A percentile compares a stretch with the other conserved stretches of the same genome.
Evolutionary conservation across 2,329 filamentous ascomycete genomes (phyloP).

Genomic region (Aspergillus aculeatus): DNA sequence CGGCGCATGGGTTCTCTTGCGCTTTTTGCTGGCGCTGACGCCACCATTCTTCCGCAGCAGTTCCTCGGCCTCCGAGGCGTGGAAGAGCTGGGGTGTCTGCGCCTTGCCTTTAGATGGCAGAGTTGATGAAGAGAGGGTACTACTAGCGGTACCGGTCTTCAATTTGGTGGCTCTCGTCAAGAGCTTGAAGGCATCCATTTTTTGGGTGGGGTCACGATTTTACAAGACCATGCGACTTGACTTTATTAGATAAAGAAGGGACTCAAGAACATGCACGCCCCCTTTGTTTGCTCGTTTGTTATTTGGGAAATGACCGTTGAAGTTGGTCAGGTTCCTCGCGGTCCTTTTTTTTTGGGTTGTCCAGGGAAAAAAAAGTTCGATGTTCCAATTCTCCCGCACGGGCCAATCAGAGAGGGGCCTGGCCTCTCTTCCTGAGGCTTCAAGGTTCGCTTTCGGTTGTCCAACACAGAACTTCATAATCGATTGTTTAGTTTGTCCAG

Average conservation of each 20-base stretch:
- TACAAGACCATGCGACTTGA: conserved; percentile 8
- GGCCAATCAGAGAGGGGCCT: conserved; percentile 33
- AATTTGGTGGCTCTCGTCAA: conserved; percentile 47
- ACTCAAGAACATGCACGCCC: not conserved
- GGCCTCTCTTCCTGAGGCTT: not conserved
- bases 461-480: too few species aligned
- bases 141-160: conserved; percentile 28
- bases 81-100: conserved; percentile 40
- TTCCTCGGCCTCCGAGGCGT: conserved; percentile 29
- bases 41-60: conserved; percentile 27
- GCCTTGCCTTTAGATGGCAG: conserved; percentile 44
- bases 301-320: conserved; percentile 16
- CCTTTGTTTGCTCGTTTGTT: conserved; percentile 1
- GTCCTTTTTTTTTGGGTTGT: not conserved
- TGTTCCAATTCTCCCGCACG: conserved; percentile 27
- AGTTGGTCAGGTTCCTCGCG: conserved; percentile 3
- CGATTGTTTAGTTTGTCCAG: too few species aligned
- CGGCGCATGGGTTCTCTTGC: conserved; percentile 32
- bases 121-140: conserved; percentile 25
- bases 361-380: conserved; percentile 18
- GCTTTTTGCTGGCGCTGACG: conserved; percentile 32
- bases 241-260: not conserved
- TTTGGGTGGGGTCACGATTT: conserved; percentile 5
- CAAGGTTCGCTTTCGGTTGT: too few species aligned
- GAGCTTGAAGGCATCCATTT: conserved; percentile 48